Base-by-base conservation (phyloP, 1,139 yeast genomes). In the Geotrichum candidum region DNA sequence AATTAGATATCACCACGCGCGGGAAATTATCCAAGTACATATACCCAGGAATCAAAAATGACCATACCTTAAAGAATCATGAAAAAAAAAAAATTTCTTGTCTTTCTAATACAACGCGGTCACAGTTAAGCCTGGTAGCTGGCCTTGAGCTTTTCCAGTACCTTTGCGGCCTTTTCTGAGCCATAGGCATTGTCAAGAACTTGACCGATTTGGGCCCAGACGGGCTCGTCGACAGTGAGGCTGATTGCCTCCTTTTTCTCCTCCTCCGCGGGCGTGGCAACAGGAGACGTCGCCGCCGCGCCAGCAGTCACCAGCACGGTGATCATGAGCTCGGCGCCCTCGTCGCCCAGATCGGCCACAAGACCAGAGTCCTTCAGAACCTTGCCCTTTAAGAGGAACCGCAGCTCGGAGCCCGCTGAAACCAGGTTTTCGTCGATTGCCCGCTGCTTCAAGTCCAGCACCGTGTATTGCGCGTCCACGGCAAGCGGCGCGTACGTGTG, bases 361-460 rank as follows among this genome's bases (percentile, higher is more conserved):
- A 33, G 35, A 23, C 54, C 54, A 13, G 61, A 58, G 33, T 58
- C 61, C 25, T 41, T 45, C 48, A 50, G 33, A 5, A 58, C 61
- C 35, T 58, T 58, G 22, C 61, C 61, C 51, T 53, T 58, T 15
- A 58, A 23, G 22, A 58, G 51, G 41, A 58, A 18, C 27, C 54
- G 45, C 23, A 58, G 23, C n/a, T 23, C 48, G 9, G 58, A 35
- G 3, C 25, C 54, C 11, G 41, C 46, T 3, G 38, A 33, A 15
- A 33, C 41, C 10, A 27, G 31, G 3, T 23, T 25, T 2, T 22
- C 51, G 10, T 38, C 46, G 2, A 57, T 1, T 3, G 41, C 23
- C 48, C 22, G 29, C 52, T 53, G 51, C 45, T 58, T 58, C 50
- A 58, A 15, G 10, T 53, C 57, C n/a, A 58, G 46, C 18, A 58